phyloP scores from a whole-genome alignment of 495 filamentous ascomycete genomes.

The Podospora bellae-mahoneyi region DNA sequence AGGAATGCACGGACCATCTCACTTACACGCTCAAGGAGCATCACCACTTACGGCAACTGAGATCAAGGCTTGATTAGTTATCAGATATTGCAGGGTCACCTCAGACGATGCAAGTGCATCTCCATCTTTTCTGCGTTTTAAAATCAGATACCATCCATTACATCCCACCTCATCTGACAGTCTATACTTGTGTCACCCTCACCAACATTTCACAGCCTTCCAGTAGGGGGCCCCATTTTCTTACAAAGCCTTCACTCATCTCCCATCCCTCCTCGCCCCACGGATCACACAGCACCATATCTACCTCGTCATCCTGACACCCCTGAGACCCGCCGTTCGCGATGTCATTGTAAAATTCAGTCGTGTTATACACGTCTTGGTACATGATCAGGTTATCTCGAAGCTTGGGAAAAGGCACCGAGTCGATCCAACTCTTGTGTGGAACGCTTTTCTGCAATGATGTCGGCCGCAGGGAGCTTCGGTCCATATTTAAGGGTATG shows the following conservation, averaged over 20 bases:
- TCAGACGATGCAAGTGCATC: too few relatives aligned
- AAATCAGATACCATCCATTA: neutral
- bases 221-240: neutral
- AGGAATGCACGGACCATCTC: neutral
- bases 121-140: neutral
- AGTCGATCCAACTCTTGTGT: neutral
- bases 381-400: neutral
- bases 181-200: neutral
- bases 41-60: neutral
- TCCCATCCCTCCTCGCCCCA: neutral
- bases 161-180: neutral
- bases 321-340: neutral
- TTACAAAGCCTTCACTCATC: neutral
- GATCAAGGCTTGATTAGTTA: neutral
- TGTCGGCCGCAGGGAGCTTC: neutral
- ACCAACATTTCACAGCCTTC: neutral
- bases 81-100: neutral
- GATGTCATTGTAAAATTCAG: constrained; percentile 1
- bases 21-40: neutral
- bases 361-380: neutral
- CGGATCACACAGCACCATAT: neutral
- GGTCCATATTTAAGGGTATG: neutral
- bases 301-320: neutral
- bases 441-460: neutral
- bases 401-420: neutral